phyloP scores from a whole-genome alignment of 2,329 filamentous ascomycete species.

The Ceratocystis colombiana region DNA sequence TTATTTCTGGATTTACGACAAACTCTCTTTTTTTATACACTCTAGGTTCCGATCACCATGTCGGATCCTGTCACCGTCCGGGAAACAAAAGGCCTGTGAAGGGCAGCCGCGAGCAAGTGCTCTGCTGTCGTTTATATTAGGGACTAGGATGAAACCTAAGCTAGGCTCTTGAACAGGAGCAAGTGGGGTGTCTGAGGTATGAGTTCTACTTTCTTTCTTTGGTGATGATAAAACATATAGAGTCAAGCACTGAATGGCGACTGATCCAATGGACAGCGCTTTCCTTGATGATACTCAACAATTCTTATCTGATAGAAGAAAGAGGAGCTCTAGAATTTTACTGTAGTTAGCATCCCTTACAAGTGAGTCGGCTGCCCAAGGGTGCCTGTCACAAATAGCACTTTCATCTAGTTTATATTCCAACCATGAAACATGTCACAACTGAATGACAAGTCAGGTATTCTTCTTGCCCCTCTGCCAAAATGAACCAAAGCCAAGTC shows the following conservation, averaged over 20 bases:
- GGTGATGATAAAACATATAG: slow-evolving; percentile 91
- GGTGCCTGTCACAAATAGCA: background rate
- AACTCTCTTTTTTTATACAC: slow-evolving; percentile 24
- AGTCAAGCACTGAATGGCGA: slow-evolving; percentile 89
- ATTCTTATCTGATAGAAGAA: slow-evolving; percentile 25
- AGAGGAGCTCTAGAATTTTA: slow-evolving; percentile 6
- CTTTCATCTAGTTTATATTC: background rate
- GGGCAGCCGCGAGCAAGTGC: slow-evolving; percentile 17
- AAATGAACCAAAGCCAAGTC: no score
- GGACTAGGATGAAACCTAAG: slow-evolving; percentile 9
- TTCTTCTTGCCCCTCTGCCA: no score
- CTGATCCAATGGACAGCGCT: slow-evolving; percentile 24
- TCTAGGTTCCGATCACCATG: slow-evolving; percentile 18
- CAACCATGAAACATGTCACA: background rate
- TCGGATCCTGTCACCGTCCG: slow-evolving; percentile 25
- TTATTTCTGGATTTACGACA: background rate
- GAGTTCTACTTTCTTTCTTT: slow-evolving; percentile 36
- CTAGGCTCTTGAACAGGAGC: no score
- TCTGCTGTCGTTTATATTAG: background rate
- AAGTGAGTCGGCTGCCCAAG: background rate
- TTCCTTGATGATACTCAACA: slow-evolving; percentile 25
- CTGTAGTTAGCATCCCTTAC: background rate
- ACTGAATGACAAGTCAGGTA: background rate
- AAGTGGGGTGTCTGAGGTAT: background rate
- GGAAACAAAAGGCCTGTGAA: slow-evolving; percentile 6